Evolutionary conservation across 2,329 filamentous ascomycete species (phyloP).

Genomic region (Ceratocystis cubensis): DNA sequence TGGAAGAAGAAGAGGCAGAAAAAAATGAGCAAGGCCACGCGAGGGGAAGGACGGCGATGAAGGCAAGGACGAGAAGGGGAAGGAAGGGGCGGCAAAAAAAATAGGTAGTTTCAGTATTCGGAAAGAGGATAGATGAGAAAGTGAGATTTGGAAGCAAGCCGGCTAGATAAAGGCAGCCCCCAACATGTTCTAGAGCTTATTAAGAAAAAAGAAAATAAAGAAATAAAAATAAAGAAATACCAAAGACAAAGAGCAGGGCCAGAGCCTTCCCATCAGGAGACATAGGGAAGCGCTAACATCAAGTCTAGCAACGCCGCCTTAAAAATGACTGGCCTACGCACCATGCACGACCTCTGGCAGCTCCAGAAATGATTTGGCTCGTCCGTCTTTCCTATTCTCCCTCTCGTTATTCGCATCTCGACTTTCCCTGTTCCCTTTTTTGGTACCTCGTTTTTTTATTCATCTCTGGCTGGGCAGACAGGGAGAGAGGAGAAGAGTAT

Average conservation of each 20-base stretch:
- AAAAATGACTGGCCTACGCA: background rate
- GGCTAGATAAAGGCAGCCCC: too few relatives aligned
- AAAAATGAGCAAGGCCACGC: background rate
- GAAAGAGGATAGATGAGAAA: too few relatives aligned
- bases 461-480: background rate
- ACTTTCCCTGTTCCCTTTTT: background rate
- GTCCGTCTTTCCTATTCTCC: too few relatives aligned
- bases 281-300: background rate
- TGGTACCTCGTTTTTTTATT: background rate
- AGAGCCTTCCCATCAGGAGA: too few relatives aligned
- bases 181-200: background rate
- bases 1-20: background rate
- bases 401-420: background rate
- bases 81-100: background rate
- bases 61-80: background rate
- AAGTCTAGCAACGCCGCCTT: background rate
- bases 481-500: background rate
- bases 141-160: too few relatives aligned
- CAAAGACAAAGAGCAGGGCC: too few relatives aligned
- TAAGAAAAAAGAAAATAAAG: constrained; percentile 10
- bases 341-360: background rate
- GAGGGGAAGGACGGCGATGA: background rate
- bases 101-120: too few relatives aligned
- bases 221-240: background rate
- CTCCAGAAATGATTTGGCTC: background rate